Evolutionary conservation across 2,329 filamentous ascomycete genomes (phyloP), one percentile per base, ranked within the genome.

Genomic region (Drechmeria coniospora): DNA sequence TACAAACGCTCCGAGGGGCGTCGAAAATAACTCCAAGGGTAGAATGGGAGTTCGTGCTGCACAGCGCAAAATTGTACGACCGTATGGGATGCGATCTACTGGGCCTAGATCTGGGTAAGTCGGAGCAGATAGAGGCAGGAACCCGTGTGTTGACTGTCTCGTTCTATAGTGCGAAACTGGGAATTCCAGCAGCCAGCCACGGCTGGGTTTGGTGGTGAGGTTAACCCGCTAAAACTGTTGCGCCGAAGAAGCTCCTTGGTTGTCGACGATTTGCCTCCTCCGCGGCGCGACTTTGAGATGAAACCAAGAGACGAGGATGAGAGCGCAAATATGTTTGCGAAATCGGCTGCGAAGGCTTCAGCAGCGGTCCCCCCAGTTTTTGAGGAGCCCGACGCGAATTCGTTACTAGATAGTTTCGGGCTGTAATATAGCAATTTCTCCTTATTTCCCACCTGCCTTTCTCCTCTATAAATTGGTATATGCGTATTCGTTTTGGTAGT

Each of bases 41-140:
- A 4, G 86, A 94, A 52, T 92, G 82, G 80, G 72, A 79, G 18
- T 93, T 94, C 47, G 74, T 94, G 1, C 58, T 92, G 14, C 82
- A 90, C 41, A 93, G 82, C 29, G 82, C 84, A 11, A 66, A 74
- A 29, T 61, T 90, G 12, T 95, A 86, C 45, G 79, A 79, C 48
- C 76, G 82, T 7, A 94, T 90, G 86, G 87, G 90, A 3, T 92
- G 90, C 45, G 87, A 94, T 50, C 53, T 93, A 7, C 66, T 95
- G 0, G 90, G 86, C 1, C 59, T 95, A 4, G 82, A 92, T 42
- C 59, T 95, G 5, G 78, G 76, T 79, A 63, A 50, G 57, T 32
- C 24, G 14, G 58, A 16, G 14, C n/a, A n/a, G n/a, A n/a, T n/a
- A n/a, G n/a, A n/a, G n/a, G n/a, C n/a, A n/a, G n/a, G n/a, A n/a